These are phyloP conservation scores for Chlorencoelia australis DNA, from an alignment of 2,329 filamentous ascomycete species.

Conservation along the genomic window DNA sequence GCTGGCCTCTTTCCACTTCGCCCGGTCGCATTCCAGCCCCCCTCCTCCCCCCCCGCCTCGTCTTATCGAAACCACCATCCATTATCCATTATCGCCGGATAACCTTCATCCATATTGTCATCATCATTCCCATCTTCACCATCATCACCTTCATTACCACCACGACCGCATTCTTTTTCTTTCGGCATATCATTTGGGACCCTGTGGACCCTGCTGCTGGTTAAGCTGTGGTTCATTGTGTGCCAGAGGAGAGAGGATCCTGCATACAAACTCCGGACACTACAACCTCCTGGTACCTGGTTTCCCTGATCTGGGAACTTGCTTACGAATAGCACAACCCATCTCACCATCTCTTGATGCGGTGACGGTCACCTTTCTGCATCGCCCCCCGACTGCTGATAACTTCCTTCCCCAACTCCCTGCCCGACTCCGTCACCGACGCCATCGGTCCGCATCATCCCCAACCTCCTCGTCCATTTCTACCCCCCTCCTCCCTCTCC, in stretches of 20 bases:
- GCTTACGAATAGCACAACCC: constrained; percentile 2
- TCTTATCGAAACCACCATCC: constrained; percentile 17
- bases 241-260: constrained; percentile 10
- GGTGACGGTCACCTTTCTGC: constrained; percentile 2
- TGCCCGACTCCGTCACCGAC: background rate
- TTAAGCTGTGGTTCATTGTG: constrained; percentile 9
- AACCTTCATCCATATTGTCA: constrained; percentile 5
- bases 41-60: constrained; percentile 13
- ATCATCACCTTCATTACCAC: background rate
- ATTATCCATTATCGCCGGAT: constrained; percentile 11
- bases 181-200: no score
- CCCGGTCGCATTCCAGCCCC: constrained; percentile 17
- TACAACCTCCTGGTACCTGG: constrained; percentile 19
- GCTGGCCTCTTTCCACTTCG: constrained; percentile 9
- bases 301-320: constrained; percentile 4
- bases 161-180: background rate
- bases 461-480: background rate
- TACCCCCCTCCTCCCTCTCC: background rate
- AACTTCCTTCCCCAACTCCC: background rate
- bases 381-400: background rate
- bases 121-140: background rate
- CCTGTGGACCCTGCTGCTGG: constrained; percentile 12
- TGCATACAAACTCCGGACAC: constrained; percentile 7
- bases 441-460: background rate
- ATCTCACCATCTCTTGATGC: constrained; percentile 3